phyloP scores from a whole-genome alignment of 2,329 filamentous ascomycete species.

The Xylaria sp. region DNA sequence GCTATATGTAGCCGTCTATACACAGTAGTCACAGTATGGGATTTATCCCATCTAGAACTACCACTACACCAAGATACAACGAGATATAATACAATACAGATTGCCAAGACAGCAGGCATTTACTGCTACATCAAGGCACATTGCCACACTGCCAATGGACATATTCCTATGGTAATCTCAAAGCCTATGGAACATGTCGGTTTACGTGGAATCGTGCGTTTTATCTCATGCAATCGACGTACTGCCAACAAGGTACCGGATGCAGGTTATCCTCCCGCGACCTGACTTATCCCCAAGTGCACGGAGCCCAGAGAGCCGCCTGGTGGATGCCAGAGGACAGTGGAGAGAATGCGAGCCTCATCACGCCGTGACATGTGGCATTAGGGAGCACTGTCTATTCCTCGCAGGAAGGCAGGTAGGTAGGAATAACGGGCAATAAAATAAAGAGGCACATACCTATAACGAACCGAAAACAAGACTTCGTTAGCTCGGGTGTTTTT shows the following conservation, averaged over 20 bases:
- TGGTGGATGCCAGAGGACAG: slow-evolving; percentile 31
- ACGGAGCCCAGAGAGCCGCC: slow-evolving; percentile 22
- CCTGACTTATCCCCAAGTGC: slow-evolving; percentile 26
- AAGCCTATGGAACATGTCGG: slow-evolving; percentile 13
- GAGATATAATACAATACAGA: no score
- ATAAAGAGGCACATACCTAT: slow-evolving; percentile 9
- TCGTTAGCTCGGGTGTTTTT: neutral
- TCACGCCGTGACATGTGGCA: slow-evolving; percentile 33
- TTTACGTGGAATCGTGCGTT: slow-evolving; percentile 24
- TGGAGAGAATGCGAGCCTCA: slow-evolving; percentile 36
- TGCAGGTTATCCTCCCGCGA: slow-evolving; percentile 30
- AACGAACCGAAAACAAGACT: slow-evolving; percentile 3
- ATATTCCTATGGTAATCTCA: neutral
- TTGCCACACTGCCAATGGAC: slow-evolving; percentile 14
- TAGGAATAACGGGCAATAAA: slow-evolving; percentile 9
- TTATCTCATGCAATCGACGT: slow-evolving; percentile 23
- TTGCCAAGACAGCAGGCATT: no score
- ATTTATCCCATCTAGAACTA: no score
- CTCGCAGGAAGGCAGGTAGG: slow-evolving; percentile 8
- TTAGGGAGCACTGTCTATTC: slow-evolving; percentile 18
- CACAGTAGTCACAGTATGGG: no score
- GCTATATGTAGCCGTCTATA: no score
- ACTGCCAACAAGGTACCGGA: slow-evolving; percentile 31
- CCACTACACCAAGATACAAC: no score
- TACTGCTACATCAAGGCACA: no score